Evolutionary conservation across 2,329 filamentous ascomycete species (phyloP).

Genomic region (Sporothrix phasma): DNA sequence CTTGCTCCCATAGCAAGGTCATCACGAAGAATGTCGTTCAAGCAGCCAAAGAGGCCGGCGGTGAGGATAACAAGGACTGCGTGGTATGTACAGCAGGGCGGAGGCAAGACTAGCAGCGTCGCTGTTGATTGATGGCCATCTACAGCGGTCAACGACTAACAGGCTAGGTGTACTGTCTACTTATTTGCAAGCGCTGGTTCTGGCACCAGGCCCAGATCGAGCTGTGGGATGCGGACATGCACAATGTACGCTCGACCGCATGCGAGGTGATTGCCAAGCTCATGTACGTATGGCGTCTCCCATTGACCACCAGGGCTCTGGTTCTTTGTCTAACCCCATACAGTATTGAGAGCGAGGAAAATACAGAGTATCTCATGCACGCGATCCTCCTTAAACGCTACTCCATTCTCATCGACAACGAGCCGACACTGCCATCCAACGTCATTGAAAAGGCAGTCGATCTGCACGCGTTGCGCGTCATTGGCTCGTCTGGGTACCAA

Average conservation of each 20-base stretch:
- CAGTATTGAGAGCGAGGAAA: slow-evolving; percentile 77
- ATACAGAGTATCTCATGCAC: slow-evolving; percentile 68
- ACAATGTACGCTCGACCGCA: slow-evolving; percentile 66
- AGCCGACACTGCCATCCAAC: slow-evolving; percentile 67
- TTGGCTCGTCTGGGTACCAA: slow-evolving; percentile 88
- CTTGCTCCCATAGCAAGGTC: slow-evolving; percentile 70
- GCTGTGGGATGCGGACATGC: slow-evolving; percentile 85
- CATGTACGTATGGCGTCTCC: slow-evolving; percentile 30
- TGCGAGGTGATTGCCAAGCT: slow-evolving; percentile 89
- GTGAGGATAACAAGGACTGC: slow-evolving; percentile 61
- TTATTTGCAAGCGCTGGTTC: slow-evolving; percentile 67
- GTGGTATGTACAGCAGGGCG: slow-evolving; percentile 37
- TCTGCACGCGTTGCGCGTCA: slow-evolving; percentile 77
- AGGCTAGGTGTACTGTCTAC: slow-evolving; percentile 56
- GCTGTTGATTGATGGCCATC: background rate
- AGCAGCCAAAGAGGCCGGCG: slow-evolving; percentile 74
- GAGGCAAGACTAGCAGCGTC: background rate
- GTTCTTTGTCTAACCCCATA: background rate
- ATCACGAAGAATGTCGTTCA: slow-evolving; percentile 71
- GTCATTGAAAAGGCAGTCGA: slow-evolving; percentile 92
- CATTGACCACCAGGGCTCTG: background rate
- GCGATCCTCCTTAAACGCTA: slow-evolving; percentile 80
- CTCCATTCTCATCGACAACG: slow-evolving; percentile 63
- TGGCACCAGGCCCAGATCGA: slow-evolving; percentile 67
- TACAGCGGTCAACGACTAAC: background rate